Percentiles rank a stretch among this genome's conserved stretches.
Evolutionary conservation across 73 alveolate species (phyloP).

Genomic region (Symbiodinium natans): DNA sequence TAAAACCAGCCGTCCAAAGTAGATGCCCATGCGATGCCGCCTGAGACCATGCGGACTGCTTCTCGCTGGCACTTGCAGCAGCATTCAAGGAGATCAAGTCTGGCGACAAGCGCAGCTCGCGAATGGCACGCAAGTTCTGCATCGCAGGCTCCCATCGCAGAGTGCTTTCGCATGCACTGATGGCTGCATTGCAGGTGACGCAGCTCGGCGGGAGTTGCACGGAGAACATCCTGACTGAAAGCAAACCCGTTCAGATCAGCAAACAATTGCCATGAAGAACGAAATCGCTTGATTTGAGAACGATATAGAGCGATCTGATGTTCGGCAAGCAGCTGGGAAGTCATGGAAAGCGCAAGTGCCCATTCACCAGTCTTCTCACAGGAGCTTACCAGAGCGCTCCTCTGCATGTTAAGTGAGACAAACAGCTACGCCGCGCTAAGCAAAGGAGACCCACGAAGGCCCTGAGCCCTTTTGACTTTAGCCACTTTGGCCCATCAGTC

Average conservation of each 20-base stretch:
- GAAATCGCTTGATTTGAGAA: too few relatives aligned
- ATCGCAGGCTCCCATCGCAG: not conserved
- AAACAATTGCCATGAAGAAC: too few relatives aligned
- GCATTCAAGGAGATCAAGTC: conserved; percentile 62
- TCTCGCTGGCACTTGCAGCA: conserved; percentile 29
- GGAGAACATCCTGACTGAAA: not conserved
- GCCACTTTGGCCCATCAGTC: not conserved
- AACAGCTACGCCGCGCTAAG: too few relatives aligned
- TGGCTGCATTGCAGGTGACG: conserved; percentile 43
- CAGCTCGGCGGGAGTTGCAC: not conserved
- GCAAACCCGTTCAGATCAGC: too few relatives aligned
- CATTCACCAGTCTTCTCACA: conserved; percentile 32
- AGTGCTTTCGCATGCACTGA: conserved; percentile 2
- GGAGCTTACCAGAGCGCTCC: conserved; percentile 64
- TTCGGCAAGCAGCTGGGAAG: not conserved
- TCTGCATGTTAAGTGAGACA: too few relatives aligned
- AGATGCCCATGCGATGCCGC: not conserved
- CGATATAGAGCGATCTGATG: too few relatives aligned
- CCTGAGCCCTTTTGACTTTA: not conserved
- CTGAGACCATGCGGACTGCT: conserved; percentile 26
- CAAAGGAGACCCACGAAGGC: too few relatives aligned
- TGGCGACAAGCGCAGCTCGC: not conserved
- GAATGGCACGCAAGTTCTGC: not conserved
- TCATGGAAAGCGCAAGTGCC: conserved; percentile 1
- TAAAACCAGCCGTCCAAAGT: too few relatives aligned